A percentile compares a stretch with the other conserved stretches of the same genome.
These are phyloP conservation scores for Phanerochaete sordida DNA, from an alignment of 768 basidiomycete genomes.

Conservation along the genomic window DNA sequence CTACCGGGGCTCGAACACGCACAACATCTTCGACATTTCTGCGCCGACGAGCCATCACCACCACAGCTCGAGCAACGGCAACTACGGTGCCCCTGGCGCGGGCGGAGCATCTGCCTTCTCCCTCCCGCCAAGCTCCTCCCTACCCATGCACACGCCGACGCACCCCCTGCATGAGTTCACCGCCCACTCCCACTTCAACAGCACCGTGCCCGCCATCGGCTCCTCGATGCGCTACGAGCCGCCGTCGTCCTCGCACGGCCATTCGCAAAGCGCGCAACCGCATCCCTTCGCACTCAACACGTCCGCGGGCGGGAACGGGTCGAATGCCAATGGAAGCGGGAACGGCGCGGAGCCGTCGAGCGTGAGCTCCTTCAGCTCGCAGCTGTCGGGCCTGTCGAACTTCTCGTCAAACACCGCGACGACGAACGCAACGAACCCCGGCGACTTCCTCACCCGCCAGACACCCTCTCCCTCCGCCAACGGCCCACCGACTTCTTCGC, in stretches of 20 bases:
- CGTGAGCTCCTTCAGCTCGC: slow-evolving; percentile 24
- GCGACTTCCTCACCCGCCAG: slow-evolving; percentile 18
- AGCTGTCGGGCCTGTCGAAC: slow-evolving; percentile 27
- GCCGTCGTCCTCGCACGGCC: slow-evolving; percentile 17
- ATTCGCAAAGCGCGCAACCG: slow-evolving; percentile 6
- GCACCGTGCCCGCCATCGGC: slow-evolving; percentile 31
- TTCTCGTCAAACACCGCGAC: slow-evolving; percentile 27
- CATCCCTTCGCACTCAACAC: slow-evolving; percentile 16
- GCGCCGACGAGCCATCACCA: slow-evolving; percentile 36
- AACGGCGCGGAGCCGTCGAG: slow-evolving; percentile 24
- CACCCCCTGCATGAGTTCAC: slow-evolving; percentile 27
- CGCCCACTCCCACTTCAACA: slow-evolving; percentile 31
- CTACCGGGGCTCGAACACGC: slow-evolving; percentile 36
- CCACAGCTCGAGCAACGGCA: slow-evolving; percentile 16
- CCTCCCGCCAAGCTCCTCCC: slow-evolving; percentile 10
- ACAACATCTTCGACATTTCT: slow-evolving; percentile 65
- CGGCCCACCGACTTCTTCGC: slow-evolving; percentile 24
- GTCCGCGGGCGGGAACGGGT: slow-evolving; percentile 5
- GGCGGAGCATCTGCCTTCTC: slow-evolving; percentile 15
- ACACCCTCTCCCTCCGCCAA: slow-evolving; percentile 20
- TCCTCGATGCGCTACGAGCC: slow-evolving; percentile 34
- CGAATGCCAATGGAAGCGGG: slow-evolving; percentile 20
- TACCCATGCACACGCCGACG: slow-evolving; percentile 10
- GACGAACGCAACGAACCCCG: slow-evolving; percentile 1
- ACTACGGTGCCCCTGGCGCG: slow-evolving; percentile 16